Percentiles rank a stretch among this genome's conserved stretches.
Conservation (phyloP, 306 rosid genomes). For the Argentina anserina region DNA sequence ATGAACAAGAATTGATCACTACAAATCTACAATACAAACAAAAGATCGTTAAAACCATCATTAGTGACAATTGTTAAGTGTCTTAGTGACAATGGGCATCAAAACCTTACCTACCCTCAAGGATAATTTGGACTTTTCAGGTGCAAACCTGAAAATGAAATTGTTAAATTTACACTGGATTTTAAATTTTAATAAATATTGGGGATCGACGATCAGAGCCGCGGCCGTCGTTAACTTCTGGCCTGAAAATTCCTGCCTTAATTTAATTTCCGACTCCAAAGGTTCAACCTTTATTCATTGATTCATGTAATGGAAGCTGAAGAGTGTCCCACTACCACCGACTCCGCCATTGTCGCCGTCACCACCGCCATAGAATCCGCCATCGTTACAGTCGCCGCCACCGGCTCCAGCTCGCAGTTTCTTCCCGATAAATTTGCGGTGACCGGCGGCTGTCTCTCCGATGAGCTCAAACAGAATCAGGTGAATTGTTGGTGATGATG, state of each 20-base stretch:
- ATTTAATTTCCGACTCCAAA: no score
- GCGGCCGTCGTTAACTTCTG: no score
- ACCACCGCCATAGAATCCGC: neutral
- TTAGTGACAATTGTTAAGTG: no score
- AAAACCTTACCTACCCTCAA: no score
- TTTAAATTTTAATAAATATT: neutral
- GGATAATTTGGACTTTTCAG: neutral
- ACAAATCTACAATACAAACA: neutral
- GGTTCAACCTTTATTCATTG: no score
- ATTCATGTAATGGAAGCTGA: neutral
- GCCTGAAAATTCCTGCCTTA: neutral
- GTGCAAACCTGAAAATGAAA: neutral
- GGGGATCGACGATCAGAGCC: neutral
- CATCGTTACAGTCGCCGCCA: neutral
- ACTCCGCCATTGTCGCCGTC: neutral
- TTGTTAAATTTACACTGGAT: neutral
- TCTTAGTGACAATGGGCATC: no score
- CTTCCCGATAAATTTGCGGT: slow-evolving; percentile 30
- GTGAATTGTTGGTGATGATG: neutral
- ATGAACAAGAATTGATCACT: neutral
- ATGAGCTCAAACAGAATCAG: slow-evolving; percentile 63
- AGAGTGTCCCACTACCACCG: neutral
- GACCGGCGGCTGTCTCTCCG: slow-evolving; percentile 39
- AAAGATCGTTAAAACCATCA: neutral
- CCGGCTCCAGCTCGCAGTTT: neutral